Evolutionary conservation across 108 stramenopile genomes (phyloP), one percentile per base, ranked within the genome.

Genomic region (Discostella pseudostelligera): DNA sequence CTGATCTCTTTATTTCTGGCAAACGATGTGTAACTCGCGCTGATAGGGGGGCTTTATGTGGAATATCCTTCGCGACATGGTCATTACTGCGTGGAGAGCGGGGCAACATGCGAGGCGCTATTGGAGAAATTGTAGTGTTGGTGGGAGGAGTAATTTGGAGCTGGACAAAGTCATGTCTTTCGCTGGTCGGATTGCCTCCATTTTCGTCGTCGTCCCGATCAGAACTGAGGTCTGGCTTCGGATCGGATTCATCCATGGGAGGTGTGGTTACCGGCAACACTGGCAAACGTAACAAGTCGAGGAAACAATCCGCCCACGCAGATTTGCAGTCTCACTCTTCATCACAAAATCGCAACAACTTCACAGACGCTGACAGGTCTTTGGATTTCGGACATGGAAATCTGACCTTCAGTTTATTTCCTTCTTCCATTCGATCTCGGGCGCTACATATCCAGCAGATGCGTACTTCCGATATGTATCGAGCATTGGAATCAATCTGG

Each of bases 381-480:
- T 17, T 57, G 4, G 56, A 62, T 16, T 54, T 67, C 11, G 17
- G 55, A 8, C 48, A 49, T 29, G 60, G 66, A 43, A 67, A 67
- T 22, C 20, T 56, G 20, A 63, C 59, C 3, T 75, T 75, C 47
- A 45, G 42, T 17, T n/a, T 67, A 13, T 75, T 75, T 36, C 74
- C 74, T 0, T 44, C 61, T 43, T 8, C 32, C 25, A 67, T 75
- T 32, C 74, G 74, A 21, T 67, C 74, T 9, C 66, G 46, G 44
- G 74, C 74, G 0, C 25, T 75, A 6, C 66, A 75, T 29, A 42
- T 60, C 10, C 76, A 77, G 35, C 76, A 77, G 50, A 61, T 68
- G 51, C 57, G 76, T 5, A 73, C 76, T 24, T 72, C 66, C 26
- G 65, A 67, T 64, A 67, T 77, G 76, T 77, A 72, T 29, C 65